phyloP scores from a whole-genome alignment of 2,329 filamentous ascomycete genomes.

The Fusarium poae region DNA sequence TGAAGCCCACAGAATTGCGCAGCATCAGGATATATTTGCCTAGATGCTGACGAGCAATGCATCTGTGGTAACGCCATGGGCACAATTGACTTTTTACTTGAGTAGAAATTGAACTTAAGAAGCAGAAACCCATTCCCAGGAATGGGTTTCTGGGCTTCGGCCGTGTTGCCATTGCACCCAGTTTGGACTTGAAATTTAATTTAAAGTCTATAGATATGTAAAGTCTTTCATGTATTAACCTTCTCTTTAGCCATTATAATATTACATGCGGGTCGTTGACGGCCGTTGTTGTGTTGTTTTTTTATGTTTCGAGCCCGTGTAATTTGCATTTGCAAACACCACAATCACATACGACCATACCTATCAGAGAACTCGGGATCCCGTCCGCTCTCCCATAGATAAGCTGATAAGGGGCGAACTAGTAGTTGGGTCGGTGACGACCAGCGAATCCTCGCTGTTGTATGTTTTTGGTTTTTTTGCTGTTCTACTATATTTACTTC shows the following conservation, averaged over 20 bases:
- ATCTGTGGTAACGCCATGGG: background rate
- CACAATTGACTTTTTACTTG: background rate
- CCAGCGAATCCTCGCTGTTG: slow-evolving; percentile 11
- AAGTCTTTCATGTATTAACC: background rate
- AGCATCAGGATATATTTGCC: no score
- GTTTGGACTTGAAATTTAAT: no score
- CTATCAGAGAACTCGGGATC: slow-evolving; percentile 4
- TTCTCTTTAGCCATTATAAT: no score
- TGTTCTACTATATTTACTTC: background rate
- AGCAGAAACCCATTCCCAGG: no score
- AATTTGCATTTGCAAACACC: rapidly evolving
- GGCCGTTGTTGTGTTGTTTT: no score
- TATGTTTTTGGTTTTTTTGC: slow-evolving; percentile 2
- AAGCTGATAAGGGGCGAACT: background rate
- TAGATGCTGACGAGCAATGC: background rate
- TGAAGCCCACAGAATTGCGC: no score
- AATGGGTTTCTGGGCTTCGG: no score
- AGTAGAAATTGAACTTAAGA: no score
- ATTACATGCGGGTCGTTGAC: no score
- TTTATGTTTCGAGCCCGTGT: background rate
- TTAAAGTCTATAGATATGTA: no score
- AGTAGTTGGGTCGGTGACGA: slow-evolving; percentile 12
- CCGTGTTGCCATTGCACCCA: no score
- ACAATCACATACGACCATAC: background rate
- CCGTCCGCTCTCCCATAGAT: slow-evolving; percentile 6